Evolutionary conservation across 345 rosid species (phyloP), one percentile per base, ranked within the genome.

Genomic region (Streptanthus diversifolius): DNA sequence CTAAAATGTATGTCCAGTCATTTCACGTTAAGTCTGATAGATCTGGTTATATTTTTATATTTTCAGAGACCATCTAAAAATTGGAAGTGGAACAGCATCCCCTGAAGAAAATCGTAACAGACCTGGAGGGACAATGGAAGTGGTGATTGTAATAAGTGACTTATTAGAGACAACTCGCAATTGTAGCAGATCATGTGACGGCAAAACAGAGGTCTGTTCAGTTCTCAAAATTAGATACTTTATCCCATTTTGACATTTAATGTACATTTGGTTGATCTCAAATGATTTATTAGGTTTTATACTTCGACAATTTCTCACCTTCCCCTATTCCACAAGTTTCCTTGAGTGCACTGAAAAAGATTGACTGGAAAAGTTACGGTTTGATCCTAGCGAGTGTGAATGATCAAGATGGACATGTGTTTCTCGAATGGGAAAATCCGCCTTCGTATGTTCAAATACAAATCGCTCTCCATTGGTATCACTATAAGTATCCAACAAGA

Each of bases 321-420:
- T 77, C 81, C 74, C 63, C 86, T 33, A 61, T 86, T 53, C 72
- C 88, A 55, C 77, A 73, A 37, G 61, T 84, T 73, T 77, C 83
- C 65, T 75, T 85, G 54, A 85, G 53, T 33, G 96, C 88, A 44
- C 66, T 95, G 76, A 73, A 79, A 67, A 79, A 84, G 80, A 66
- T 88, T 53, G 89, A 89, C 70, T 95, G 99, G 99, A 87, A 83
- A 83, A 86, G 83, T 66, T 95, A 91, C 58, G 99, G 96, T 70
- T 80, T 95, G 85, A 71, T 66, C 45, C 72, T 88, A 65, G 73
- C 64, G 30, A 84, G 53, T 35, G 78, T 79, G 66, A 74, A 40
- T 37, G 88, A 88, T 56, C 83, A 81, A 76, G 88, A 78, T 29
- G 85, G 80, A 62, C 61, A 49, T 62, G 73, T 78, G 60, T 68